Evolutionary conservation across 2,329 filamentous ascomycete genomes (phyloP).

Genomic region (Dactylellina haptotyla): DNA sequence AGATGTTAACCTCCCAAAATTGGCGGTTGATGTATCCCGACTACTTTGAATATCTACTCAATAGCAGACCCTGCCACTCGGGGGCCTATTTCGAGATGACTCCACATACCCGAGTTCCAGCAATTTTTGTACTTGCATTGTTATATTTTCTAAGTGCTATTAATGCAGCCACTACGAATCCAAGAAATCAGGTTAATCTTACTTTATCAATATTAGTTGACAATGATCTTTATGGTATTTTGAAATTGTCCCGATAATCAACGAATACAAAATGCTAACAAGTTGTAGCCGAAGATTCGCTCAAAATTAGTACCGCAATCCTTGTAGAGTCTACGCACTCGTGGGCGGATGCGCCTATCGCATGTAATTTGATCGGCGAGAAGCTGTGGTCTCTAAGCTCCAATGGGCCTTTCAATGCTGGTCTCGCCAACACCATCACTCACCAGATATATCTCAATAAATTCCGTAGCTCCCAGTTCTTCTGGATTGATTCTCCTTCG

Average conservation of each 20-base stretch:
- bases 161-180: neutral
- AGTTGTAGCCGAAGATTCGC: conserved; percentile 15
- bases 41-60: too few species aligned
- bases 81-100: too few species aligned
- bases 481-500: conserved; percentile 61
- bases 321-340: conserved; percentile 33
- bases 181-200: conserved; percentile 2
- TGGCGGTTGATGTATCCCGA: too few species aligned
- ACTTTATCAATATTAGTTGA: conserved; percentile 29
- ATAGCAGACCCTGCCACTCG: too few species aligned
- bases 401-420: conserved; percentile 9
- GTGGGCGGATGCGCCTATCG: conserved; percentile 5
- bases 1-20: too few species aligned
- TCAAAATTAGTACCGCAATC: conserved; percentile 8
- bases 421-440: conserved; percentile 57
- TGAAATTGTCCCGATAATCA: neutral
- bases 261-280: neutral
- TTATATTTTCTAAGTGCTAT: neutral
- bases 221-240: conserved; percentile 30
- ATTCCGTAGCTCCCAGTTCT: conserved; percentile 57
- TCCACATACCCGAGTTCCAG: too few species aligned
- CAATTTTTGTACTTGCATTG: neutral
- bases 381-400: conserved; percentile 11
- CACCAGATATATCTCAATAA: conserved; percentile 61
- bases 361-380: conserved; percentile 20